phyloP scores from a whole-genome alignment of 352 stramenopile genomes.

The Plasmopara viticola region DNA sequence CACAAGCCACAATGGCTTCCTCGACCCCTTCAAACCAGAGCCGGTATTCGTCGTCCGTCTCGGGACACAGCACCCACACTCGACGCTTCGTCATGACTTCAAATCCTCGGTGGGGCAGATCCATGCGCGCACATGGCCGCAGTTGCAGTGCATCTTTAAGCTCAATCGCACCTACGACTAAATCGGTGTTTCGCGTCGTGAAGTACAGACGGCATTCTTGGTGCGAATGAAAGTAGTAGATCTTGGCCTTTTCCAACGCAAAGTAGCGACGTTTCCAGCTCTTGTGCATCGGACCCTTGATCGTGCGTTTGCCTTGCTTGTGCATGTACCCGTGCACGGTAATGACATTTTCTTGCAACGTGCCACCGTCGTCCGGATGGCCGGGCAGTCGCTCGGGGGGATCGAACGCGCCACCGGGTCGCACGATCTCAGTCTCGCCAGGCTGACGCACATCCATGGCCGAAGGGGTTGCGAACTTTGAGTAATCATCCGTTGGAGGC shows the following conservation, averaged over 20 bases:
- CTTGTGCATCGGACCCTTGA: conserved; percentile 85
- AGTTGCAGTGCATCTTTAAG: conserved; percentile 83
- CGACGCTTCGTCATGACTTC: conserved; percentile 76
- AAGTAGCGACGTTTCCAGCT: conserved; percentile 85
- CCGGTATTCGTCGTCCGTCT: conserved; percentile 77
- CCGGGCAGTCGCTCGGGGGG: conserved; percentile 31
- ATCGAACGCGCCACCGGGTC: conserved; percentile 23
- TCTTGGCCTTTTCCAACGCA: conserved; percentile 81
- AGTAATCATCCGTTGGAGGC: conserved; percentile 49
- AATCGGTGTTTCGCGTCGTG: conserved; percentile 71
- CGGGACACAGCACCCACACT: conserved; percentile 81
- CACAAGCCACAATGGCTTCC: conserved; percentile 59
- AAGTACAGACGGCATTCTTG: conserved; percentile 84
- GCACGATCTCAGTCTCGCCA: conserved; percentile 57
- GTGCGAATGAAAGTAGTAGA: conserved; percentile 86
- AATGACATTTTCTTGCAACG: conserved; percentile 78
- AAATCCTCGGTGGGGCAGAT: conserved; percentile 76
- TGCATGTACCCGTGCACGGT: conserved; percentile 86
- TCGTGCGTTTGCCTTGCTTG: conserved; percentile 83
- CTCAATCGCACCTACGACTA: conserved; percentile 77
- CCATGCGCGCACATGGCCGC: conserved; percentile 63
- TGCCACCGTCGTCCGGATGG: conserved; percentile 26
- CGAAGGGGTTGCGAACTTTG: conserved; percentile 57
- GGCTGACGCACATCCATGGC: conserved; percentile 29
- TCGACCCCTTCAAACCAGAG: conserved; percentile 84